Conservation (phyloP, 495 filamentous ascomycete species). For the Clavariopsis aquatica region DNA sequence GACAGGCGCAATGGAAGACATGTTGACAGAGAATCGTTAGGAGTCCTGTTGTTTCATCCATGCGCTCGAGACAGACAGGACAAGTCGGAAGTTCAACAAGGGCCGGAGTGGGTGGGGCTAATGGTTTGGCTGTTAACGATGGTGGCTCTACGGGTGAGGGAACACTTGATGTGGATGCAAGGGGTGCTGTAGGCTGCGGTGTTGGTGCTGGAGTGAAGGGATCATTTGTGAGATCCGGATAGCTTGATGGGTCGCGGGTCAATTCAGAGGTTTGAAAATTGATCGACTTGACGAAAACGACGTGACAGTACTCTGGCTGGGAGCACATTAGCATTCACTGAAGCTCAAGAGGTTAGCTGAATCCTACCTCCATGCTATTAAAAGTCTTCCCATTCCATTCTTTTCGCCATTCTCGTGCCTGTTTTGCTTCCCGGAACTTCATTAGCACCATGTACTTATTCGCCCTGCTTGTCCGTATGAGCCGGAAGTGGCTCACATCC, state of each 20-base stretch:
- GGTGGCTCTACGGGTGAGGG: slow-evolving; percentile 49
- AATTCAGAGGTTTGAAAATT: slow-evolving; percentile 57
- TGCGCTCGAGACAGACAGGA: slow-evolving; percentile 93
- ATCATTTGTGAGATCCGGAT: slow-evolving; percentile 64
- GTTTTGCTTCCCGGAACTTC: slow-evolving; percentile 79
- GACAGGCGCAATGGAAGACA: slow-evolving; percentile 95
- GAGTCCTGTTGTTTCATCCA: slow-evolving; percentile 95
- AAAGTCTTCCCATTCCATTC: slow-evolving; percentile 95
- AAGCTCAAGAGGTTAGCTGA: slow-evolving; percentile 1
- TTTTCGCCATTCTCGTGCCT: slow-evolving; percentile 75
- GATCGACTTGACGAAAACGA: slow-evolving; percentile 92
- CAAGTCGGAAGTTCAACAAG: slow-evolving; percentile 93
- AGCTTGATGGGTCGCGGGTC: slow-evolving; percentile 47
- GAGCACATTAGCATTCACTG: slow-evolving; percentile 6
- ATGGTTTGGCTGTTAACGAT: slow-evolving; percentile 70
- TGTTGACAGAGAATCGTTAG: slow-evolving; percentile 97
- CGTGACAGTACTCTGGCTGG: slow-evolving; percentile 93
- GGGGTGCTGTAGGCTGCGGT: slow-evolving; percentile 37
- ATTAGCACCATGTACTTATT: slow-evolving; percentile 97
- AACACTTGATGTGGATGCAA: slow-evolving; percentile 23
- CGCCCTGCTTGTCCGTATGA: slow-evolving; percentile 84
- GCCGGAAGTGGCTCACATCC: slow-evolving; percentile 89
- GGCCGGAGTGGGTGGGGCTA: slow-evolving; percentile 87
- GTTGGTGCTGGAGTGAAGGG: slow-evolving; percentile 58
- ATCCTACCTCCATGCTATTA: slow-evolving; percentile 84